Base-by-base conservation (phyloP, 768 basidiomycete genomes). In the Hortiboletus campestris region DNA sequence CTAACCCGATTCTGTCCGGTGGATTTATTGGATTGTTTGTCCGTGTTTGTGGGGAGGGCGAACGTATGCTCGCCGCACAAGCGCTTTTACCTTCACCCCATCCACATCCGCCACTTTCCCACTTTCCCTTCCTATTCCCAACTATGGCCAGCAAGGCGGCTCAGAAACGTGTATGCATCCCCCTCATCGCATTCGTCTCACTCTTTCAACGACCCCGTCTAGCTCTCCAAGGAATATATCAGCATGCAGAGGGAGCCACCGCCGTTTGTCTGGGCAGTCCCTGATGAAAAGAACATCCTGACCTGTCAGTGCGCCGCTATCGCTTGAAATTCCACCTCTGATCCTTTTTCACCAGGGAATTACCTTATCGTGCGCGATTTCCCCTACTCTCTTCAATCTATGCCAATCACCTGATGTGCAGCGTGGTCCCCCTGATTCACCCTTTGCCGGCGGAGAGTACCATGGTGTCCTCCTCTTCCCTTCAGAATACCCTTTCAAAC, bases 221-320 rank as follows among this genome's bases (percentile, higher is more conserved):
- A 91, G 89, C 83, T 92, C 58, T 76, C 79, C 35, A 94, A 96
- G 74, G 95, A 98, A 78, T 94, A 88, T 74, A 83, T 90, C 64
- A 77, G 82, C 46, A 96, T 98, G 91, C 93, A 96, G 75, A 88
- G 76, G 67, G 87, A 90, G 57, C 93, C 96, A 14, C 96, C 96
- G 1, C 96, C 96, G 57, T 98, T 94, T 72, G 87, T 98, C 20
- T 95, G 91, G 88, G 95, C 96, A 38, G 82, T 81, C 31, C 96
- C 96, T 14, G 94, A 97, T 65, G 96, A 98, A 82, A 94, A 94
- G 85, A 96, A 98, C 72, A 95, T 98, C 64, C 72, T 98, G 48
- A 94, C 84, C 52, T 98, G 94, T 97, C 70, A 74, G 94, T 80
- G 17, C 46, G 5, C 32, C 46, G 28, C 19, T 31, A 19, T 49